These are phyloP conservation scores for Dichotomopilus funicola DNA, from an alignment of 2,329 filamentous ascomycete species.

Conservation along the genomic window DNA sequence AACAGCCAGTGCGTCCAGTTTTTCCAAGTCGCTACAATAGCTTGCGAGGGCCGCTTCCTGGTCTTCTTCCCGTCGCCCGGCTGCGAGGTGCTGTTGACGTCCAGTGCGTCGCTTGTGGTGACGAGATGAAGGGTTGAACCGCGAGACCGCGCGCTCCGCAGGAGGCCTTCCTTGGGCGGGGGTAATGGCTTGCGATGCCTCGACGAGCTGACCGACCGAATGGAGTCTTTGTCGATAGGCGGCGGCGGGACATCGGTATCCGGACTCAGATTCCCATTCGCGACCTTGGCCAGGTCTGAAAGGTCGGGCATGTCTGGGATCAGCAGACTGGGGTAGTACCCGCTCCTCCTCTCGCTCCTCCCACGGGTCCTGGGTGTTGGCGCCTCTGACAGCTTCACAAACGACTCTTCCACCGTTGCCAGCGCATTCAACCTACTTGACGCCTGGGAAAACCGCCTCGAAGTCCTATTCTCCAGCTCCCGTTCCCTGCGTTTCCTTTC, in stretches of 20 bases:
- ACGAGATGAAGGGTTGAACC: constrained; percentile 85
- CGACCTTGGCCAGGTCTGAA: constrained; percentile 49
- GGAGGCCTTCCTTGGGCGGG: constrained; percentile 74
- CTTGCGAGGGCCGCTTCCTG: constrained; percentile 51
- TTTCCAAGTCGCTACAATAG: constrained; percentile 55
- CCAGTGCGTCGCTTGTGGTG: constrained; percentile 52
- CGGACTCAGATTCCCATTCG: constrained; percentile 38
- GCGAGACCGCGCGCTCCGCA: constrained; percentile 63
- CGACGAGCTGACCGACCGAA: constrained; percentile 71
- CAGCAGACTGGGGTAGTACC: constrained; percentile 55
- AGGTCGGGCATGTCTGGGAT: constrained; percentile 71
- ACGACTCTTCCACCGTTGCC: constrained; percentile 69
- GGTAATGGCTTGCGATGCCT: constrained; percentile 67
- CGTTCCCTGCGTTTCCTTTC: constrained; percentile 80
- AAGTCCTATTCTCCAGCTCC: constrained; percentile 71
- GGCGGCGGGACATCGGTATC: constrained; percentile 53
- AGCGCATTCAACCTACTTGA: constrained; percentile 80
- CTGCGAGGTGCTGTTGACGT: constrained; percentile 27
- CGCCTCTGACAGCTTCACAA: constrained; percentile 38
- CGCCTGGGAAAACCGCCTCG: constrained; percentile 78
- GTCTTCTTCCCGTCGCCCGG: constrained; percentile 37
- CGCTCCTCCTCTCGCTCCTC: constrained; percentile 68
- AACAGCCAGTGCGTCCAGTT: constrained; percentile 59
- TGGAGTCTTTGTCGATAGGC: constrained; percentile 71
- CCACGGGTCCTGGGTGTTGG: constrained; percentile 63